These are phyloP conservation scores for Agrostemma githago DNA, from an alignment of 148 eudicot genomes.

Conservation along the genomic window DNA sequence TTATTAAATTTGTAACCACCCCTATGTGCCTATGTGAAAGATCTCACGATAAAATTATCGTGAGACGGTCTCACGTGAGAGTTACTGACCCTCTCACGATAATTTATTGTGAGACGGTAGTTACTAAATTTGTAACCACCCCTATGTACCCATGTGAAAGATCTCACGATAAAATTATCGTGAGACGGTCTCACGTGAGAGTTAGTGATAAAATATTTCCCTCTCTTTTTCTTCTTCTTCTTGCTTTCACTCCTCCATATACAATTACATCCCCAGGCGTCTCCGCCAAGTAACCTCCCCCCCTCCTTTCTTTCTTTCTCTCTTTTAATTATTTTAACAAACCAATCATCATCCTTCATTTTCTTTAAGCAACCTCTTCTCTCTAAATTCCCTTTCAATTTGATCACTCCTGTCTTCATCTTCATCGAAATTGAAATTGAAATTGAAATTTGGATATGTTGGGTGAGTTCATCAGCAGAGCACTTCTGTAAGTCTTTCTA, in stretches of 20 bases:
- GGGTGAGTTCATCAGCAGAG: conserved; percentile 63
- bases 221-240: neutral
- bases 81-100: no score
- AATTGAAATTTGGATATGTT: conserved; percentile 43
- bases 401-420: neutral
- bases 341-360: conserved; percentile 20
- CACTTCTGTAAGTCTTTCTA: conserved; percentile 54
- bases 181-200: no score
- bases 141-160: no score
- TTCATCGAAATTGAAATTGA: neutral
- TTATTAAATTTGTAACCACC: no score
- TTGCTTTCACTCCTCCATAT: neutral
- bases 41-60: no score
- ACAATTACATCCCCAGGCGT: conserved; percentile 28
- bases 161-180: no score
- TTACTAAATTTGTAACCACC: no score
- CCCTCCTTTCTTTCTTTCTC: conserved; percentile 9
- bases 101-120: no score
- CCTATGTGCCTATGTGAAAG: no score
- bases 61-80: no score
- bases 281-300: conserved; percentile 40
- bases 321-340: neutral
- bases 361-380: conserved; percentile 2
- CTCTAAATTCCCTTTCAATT: neutral
- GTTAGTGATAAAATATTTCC: no score